Evolutionary conservation across 495 filamentous ascomycete genomes (phyloP), one percentile per base, ranked within the genome.

Genomic region (Neurospora sublineolata): DNA sequence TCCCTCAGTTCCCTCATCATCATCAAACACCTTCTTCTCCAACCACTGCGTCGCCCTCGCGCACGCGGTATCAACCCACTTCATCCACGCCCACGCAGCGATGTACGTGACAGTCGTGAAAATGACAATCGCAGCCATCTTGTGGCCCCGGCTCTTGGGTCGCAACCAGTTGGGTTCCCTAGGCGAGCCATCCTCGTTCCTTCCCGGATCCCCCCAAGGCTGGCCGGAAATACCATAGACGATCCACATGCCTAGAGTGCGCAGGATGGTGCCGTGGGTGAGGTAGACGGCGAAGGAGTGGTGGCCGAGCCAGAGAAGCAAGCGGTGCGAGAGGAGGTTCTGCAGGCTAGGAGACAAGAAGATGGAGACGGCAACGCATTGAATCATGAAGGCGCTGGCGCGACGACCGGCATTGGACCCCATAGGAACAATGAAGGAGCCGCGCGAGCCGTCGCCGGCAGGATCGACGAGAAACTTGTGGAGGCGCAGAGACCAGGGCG

Each of bases 221-320:
- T 67, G 86, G 82, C 76, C 83, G 9, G 78, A 83, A 70, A 88
- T 85, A 16, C 89, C 87, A 72, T 89, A 91, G 4, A 88, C 83
- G 77, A 90, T 84, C 87, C 89, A 90, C 41, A 86, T 86, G 18
- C 88, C 82, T 0, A 92, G 77, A 5, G 84, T 85, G 37, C 89
- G 84, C 41, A 91, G 82, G 36, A 91, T 83, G 16, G 87, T 86
- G 33, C 89, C 89, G 81, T 91, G 89, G 7, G 86, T 80, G 5
- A 91, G 85, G 73, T 91, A 91, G 37, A 91, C 87, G 27, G 89
- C 89, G 75, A 91, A 91, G 46, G 85, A 87, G 77, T 90, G 86
- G 74, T 87, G 86, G 18, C 89, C 89, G 23, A 90, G 81, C 88
- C 88, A 90, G 72, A 89, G 85, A 7, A 91, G 82, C 6, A 85